Evolutionary conservation across 805 yeast species (phyloP).

Genomic region (Kregervanrija pseudodelftensis): DNA sequence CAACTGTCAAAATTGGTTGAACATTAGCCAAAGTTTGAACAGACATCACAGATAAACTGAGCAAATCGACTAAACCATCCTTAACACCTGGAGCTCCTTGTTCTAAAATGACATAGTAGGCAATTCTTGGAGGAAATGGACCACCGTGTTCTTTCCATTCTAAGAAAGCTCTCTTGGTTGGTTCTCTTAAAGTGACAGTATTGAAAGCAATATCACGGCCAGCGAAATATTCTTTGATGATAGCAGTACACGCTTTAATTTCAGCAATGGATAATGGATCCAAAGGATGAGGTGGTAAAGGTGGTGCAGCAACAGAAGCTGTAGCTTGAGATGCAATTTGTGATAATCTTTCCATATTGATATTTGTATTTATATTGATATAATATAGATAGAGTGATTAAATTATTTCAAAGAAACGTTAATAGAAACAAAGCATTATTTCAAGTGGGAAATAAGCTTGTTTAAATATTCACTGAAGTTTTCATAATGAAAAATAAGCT

Average conservation of each 20-base stretch:
- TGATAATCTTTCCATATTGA: slow-evolving; percentile 53
- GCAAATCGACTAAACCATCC: slow-evolving; percentile 64
- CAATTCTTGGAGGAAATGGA: slow-evolving; percentile 61
- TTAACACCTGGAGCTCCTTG: slow-evolving; percentile 53
- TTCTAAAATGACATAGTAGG: slow-evolving; percentile 57
- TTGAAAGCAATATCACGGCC: slow-evolving; percentile 49
- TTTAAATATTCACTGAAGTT: neutral
- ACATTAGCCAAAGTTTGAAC: slow-evolving; percentile 48
- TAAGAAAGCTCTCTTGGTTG: slow-evolving; percentile 54
- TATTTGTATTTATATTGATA: neutral
- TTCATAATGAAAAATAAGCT: neutral
- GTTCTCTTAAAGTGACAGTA: slow-evolving; percentile 66
- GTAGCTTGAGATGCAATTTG: slow-evolving; percentile 59
- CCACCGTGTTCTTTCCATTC: slow-evolving; percentile 59
- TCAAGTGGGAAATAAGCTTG: neutral
- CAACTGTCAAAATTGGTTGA: slow-evolving; percentile 70
- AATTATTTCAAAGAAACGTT: too few relatives aligned
- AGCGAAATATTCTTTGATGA: slow-evolving; percentile 42
- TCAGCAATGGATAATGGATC: slow-evolving; percentile 65
- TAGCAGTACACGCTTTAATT: slow-evolving; percentile 48
- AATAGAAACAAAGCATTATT: neutral
- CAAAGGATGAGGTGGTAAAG: slow-evolving; percentile 56
- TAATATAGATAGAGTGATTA: too few relatives aligned
- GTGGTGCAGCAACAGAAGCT: slow-evolving; percentile 46
- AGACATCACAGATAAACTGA: slow-evolving; percentile 38